Conservation (phyloP, 163 green algal genomes). For the Scenedesmus sp. region DNA sequence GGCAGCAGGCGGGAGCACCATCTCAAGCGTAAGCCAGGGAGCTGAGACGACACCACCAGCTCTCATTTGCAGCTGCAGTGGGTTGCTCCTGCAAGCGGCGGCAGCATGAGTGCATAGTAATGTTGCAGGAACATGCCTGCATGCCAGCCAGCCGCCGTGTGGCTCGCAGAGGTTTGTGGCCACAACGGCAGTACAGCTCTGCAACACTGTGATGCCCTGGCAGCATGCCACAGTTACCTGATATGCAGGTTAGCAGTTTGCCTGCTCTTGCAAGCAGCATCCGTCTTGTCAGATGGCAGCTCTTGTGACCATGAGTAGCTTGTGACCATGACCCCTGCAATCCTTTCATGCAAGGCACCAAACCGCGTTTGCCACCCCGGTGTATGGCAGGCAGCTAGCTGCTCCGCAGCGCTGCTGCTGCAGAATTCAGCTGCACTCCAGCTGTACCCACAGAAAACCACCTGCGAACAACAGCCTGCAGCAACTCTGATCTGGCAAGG, state of each 20-base stretch:
- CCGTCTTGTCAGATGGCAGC: too few species aligned
- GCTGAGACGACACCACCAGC: background rate
- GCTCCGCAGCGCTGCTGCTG: background rate
- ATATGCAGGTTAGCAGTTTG: background rate
- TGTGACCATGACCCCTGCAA: too few species aligned
- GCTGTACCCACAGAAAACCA: background rate
- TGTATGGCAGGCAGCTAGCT: background rate
- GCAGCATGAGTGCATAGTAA: background rate
- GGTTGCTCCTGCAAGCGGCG: background rate
- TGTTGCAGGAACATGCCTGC: background rate
- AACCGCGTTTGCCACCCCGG: too few species aligned
- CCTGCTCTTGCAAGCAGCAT: background rate
- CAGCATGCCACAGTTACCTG: background rate
- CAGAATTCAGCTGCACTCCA: background rate
- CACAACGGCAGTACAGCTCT: background rate
- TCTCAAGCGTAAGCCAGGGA: background rate
- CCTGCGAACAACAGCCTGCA: background rate
- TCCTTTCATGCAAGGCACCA: too few species aligned
- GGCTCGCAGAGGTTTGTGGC: background rate
- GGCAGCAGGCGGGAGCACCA: conserved; percentile 11
- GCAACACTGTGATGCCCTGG: background rate
- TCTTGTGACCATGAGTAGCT: too few species aligned
- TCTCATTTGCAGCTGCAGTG: background rate
- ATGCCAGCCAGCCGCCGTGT: background rate
- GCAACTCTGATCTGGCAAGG: background rate